A percentile compares a stretch with the other conserved stretches of the same genome.
phyloP scores from a whole-genome alignment of 2,329 filamentous ascomycete genomes.

The Anthostomella pinea region DNA sequence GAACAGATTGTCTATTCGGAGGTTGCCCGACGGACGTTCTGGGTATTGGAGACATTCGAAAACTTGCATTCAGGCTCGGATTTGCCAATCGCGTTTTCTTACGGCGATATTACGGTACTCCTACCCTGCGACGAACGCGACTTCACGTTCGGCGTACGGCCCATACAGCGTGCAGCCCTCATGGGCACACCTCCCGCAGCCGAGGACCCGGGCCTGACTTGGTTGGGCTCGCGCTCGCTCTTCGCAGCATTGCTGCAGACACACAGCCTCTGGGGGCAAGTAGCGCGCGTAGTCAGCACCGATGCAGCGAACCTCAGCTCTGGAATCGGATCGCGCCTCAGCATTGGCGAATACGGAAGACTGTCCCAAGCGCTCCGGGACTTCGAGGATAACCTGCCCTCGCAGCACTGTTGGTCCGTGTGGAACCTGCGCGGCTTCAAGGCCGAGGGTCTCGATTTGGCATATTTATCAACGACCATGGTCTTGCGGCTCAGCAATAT shows the following conservation, averaged over 20 bases:
- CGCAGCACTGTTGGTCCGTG: slow-evolving; percentile 32
- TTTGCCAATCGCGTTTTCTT: slow-evolving; percentile 32
- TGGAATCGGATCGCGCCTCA: slow-evolving; percentile 22
- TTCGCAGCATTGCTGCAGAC: slow-evolving; percentile 38
- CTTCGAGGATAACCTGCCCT: slow-evolving; percentile 32
- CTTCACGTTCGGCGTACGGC: slow-evolving; percentile 34
- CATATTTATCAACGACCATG: slow-evolving; percentile 36
- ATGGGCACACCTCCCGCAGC: slow-evolving; percentile 30
- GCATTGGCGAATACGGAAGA: slow-evolving; percentile 26
- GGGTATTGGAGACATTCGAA: slow-evolving; percentile 37
- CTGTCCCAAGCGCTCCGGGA: slow-evolving; percentile 18
- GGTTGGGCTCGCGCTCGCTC: slow-evolving; percentile 28
- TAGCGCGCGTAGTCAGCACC: slow-evolving; percentile 30
- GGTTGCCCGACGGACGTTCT: slow-evolving; percentile 35
- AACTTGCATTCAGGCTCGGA: slow-evolving; percentile 37
- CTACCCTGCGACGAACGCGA: slow-evolving; percentile 37
- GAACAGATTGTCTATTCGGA: slow-evolving; percentile 33
- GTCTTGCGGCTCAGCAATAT: slow-evolving; percentile 37
- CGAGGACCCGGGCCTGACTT: slow-evolving; percentile 23
- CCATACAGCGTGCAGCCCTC: slow-evolving; percentile 31
- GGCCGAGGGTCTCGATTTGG: slow-evolving; percentile 33
- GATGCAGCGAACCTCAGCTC: slow-evolving; percentile 11
- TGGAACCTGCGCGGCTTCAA: slow-evolving; percentile 38
- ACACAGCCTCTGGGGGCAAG: slow-evolving; percentile 36
- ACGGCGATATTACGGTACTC: slow-evolving; percentile 34